Percentiles rank a stretch among this genome's conserved stretches.
Conservation (phyloP, 768 basidiomycete species). For the Boletus edulis region DNA sequence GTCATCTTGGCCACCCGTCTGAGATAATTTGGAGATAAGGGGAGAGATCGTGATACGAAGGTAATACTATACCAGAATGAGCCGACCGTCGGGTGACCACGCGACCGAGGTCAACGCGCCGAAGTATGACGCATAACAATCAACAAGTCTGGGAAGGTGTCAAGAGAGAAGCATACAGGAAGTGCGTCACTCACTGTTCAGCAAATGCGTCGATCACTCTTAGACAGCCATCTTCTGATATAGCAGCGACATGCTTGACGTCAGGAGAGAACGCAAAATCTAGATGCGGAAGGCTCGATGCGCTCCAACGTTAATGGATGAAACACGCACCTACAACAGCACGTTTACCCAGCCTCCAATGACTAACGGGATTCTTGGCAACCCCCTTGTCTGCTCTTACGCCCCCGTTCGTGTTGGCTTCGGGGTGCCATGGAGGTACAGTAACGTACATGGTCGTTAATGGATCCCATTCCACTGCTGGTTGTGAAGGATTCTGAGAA, state of each 20-base stretch:
- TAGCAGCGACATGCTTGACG: slow-evolving; percentile 83
- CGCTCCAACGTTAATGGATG: neutral
- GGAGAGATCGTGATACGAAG: neutral
- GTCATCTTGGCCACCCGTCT: slow-evolving; percentile 98
- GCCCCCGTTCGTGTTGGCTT: slow-evolving; percentile 31
- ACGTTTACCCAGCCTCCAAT: slow-evolving; percentile 78
- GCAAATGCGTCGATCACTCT: slow-evolving; percentile 86
- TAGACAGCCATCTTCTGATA: slow-evolving; percentile 90
- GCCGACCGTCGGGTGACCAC: slow-evolving; percentile 95
- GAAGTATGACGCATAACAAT: slow-evolving; percentile 94
- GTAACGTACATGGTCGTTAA: slow-evolving; percentile 74
- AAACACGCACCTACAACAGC: slow-evolving; percentile 62
- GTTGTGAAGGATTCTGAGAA: slow-evolving; percentile 23
- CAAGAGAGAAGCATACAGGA: neutral
- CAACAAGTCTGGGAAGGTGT: slow-evolving; percentile 62
- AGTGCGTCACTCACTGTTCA: slow-evolving; percentile 61
- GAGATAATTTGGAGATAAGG: slow-evolving; percentile 4
- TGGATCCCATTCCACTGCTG: slow-evolving; percentile 68
- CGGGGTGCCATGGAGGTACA: slow-evolving; percentile 84
- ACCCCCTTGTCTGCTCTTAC: slow-evolving; percentile 59
- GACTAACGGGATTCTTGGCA: slow-evolving; percentile 85
- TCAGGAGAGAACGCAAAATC: slow-evolving; percentile 95
- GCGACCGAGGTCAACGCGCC: slow-evolving; percentile 86
- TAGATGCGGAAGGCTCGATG: slow-evolving; percentile 27
- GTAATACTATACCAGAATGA: slow-evolving; percentile 61